Evolutionary conservation across 202 grass and related monocot genomes (phyloP).

Genomic region (Panicum hallii): DNA sequence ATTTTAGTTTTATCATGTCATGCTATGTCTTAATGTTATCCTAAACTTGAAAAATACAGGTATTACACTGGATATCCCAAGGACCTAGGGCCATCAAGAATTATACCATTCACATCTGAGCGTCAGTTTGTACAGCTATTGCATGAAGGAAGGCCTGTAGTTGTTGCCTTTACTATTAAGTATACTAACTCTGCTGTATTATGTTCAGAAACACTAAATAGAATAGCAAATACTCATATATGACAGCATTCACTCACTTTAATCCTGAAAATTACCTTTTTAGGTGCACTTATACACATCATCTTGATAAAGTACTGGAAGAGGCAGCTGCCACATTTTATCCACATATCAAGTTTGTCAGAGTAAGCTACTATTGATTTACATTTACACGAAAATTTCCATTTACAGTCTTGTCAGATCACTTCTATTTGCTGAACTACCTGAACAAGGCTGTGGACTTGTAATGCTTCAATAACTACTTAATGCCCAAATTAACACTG

Average conservation of each 20-base stretch:
- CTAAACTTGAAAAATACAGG: conserved; percentile 49
- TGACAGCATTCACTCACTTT: not conserved
- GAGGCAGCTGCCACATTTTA: conserved; percentile 84
- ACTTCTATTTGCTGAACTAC: conserved; percentile 18
- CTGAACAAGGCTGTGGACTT: conserved; percentile 6
- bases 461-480: conserved; percentile 26
- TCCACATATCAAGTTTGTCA: conserved; percentile 81
- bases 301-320: conserved; percentile 88
- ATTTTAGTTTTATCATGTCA: not conserved
- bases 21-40: not conserved
- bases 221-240: not conserved
- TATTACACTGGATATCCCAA: conserved; percentile 97
- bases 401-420: conserved; percentile 1
- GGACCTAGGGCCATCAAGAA: conserved; percentile 75
- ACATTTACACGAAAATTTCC: not conserved
- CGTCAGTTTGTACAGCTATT: conserved; percentile 84
- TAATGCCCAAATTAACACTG: conserved; percentile 23
- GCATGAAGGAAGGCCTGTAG: conserved; percentile 82
- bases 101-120: conserved; percentile 91
- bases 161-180: conserved; percentile 95
- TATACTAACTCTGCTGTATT: conserved; percentile 34
- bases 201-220: conserved; percentile 9
- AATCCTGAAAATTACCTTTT: conserved; percentile 44
- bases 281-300: conserved; percentile 83
- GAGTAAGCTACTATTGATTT: conserved; percentile 54